These are phyloP conservation scores for Candida yuanshanica DNA, from an alignment of 805 yeast species.

Conservation along the genomic window DNA sequence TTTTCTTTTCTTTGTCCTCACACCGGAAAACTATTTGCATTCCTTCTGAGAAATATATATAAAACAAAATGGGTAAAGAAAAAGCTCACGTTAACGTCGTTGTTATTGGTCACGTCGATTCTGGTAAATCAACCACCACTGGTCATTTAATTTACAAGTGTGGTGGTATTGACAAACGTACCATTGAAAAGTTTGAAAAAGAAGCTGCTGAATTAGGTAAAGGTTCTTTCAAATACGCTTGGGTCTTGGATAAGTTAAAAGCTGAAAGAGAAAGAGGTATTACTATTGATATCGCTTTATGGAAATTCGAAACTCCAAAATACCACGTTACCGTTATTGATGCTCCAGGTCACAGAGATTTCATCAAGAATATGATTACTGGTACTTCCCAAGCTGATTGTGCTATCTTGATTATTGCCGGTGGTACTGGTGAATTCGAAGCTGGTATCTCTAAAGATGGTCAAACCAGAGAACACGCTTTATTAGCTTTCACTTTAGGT, in stretches of 20 bases:
- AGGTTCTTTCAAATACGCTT: slow-evolving; percentile 98
- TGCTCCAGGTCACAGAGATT: slow-evolving; percentile 96
- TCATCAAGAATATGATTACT: slow-evolving; percentile 93
- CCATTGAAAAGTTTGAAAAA: slow-evolving; percentile 97
- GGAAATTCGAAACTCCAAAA: slow-evolving; percentile 95
- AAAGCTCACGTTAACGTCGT: slow-evolving; percentile 92
- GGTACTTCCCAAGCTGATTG: slow-evolving; percentile 96
- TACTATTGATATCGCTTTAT: slow-evolving; percentile 90
- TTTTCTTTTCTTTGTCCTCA: slow-evolving; percentile 25
- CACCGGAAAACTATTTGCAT: slow-evolving; percentile 32
- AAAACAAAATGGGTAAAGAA: slow-evolving; percentile 12
- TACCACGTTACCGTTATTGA: slow-evolving; percentile 90
- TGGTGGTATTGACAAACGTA: slow-evolving; percentile 99
- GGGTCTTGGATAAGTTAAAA: slow-evolving; percentile 94
- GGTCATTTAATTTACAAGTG: slow-evolving; percentile 99
- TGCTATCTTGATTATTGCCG: slow-evolving; percentile 87
- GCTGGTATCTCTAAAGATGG: slow-evolving; percentile 95
- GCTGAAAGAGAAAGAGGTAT: slow-evolving; percentile 98
- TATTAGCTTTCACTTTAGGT: slow-evolving; percentile 86
- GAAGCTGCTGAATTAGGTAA: slow-evolving; percentile 97
- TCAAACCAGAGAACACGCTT: slow-evolving; percentile 94
- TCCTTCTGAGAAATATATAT: slow-evolving; percentile 28
- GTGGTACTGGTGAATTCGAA: slow-evolving; percentile 94
- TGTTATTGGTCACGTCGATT: slow-evolving; percentile 99
- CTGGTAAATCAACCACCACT: slow-evolving; percentile 98